Evolutionary conservation across 2,329 filamentous ascomycete genomes (phyloP).

Genomic region (Apiospora marii): DNA sequence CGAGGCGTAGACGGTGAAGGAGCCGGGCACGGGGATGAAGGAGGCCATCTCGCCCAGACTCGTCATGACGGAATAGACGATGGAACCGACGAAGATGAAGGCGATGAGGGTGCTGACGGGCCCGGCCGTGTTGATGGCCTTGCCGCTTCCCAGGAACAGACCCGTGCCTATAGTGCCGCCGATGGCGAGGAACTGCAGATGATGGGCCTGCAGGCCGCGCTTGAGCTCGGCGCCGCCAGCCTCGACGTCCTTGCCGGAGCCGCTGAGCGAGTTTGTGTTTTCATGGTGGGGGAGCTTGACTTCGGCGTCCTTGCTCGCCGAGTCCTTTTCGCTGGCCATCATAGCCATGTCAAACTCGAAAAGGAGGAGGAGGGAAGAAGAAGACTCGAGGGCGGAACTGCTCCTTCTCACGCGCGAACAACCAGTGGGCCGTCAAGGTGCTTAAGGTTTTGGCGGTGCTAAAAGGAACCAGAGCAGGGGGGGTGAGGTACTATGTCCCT

Average conservation of each 20-base stretch:
- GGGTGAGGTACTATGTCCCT: constrained; percentile 10
- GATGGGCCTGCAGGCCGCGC: constrained; percentile 42
- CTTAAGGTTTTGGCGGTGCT: constrained; percentile 15
- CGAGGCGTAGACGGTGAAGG: constrained; percentile 78
- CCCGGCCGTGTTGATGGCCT: constrained; percentile 67
- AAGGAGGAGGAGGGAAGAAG: background rate
- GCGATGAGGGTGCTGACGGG: constrained; percentile 73
- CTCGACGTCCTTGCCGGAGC: constrained; percentile 38
- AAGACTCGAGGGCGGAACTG: background rate
- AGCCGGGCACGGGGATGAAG: constrained; percentile 78
- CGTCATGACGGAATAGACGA: constrained; percentile 80
- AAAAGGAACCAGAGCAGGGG: constrained; percentile 5
- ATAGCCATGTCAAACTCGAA: constrained; percentile 13
- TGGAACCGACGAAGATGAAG: constrained; percentile 49
- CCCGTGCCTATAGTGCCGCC: constrained; percentile 75
- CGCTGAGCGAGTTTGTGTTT: constrained; percentile 26
- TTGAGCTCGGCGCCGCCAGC: constrained; percentile 42
- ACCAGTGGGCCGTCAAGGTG: constrained; percentile 18
- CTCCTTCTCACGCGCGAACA: background rate
- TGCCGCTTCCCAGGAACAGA: constrained; percentile 73
- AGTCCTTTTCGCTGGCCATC: constrained; percentile 15
- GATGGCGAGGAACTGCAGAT: constrained; percentile 47
- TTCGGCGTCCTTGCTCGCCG: constrained; percentile 5
- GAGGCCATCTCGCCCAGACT: constrained; percentile 77
- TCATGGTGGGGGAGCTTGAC: constrained; percentile 19